Evolutionary conservation across 2,329 filamentous ascomycete species (phyloP), one percentile per base, ranked within the genome.

Genomic region (Nigrospora oryzae): DNA sequence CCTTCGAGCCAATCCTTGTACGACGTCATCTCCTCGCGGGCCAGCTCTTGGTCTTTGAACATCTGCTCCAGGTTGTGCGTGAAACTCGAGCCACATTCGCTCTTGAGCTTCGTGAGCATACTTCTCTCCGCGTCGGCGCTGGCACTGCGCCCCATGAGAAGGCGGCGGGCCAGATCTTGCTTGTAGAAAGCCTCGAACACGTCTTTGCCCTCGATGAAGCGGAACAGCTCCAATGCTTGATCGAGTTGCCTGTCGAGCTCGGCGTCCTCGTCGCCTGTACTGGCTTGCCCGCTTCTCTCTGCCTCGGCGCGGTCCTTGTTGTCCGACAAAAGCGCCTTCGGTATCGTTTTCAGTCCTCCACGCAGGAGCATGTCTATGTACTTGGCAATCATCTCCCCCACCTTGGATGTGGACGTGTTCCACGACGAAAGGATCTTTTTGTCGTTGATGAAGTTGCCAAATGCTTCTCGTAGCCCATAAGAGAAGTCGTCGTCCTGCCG

Each of bases 121-220:
- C 86, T 95, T 51, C 90, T 81, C 67, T 98, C 94, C 0, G 93
- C 91, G 64, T 98, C 93, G 45, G 91, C 86, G 59, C 89, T 96
- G 17, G 91, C 90, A 60, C 89, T 96, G 51, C 90, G 81, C 35
- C 84, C 85, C 88, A 97, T 90, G 45, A 99, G 74, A 36, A 99
- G 69, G 39, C 93, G 79, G 14, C 90, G 79, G 1, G 94, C 91
- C 42, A 99, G 75, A 59, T 97, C 93, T 58, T 93, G 95, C 71
- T 98, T 98, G 76, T 99, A 99, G 62, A 98, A 98, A 1, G 93
- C 91, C 62, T 98, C 93, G 51, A 99, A 98, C 0, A 96, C 87
- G 45, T 94, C 91, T 63, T 98, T 98, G 52, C 93, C 93, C 59
- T 97, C 84, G 32, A 99, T 88, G 63, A 97, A 97, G 5, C 94